phyloP scores from a whole-genome alignment of 169 alveolate species.

The Plasmodium berghei region DNA sequence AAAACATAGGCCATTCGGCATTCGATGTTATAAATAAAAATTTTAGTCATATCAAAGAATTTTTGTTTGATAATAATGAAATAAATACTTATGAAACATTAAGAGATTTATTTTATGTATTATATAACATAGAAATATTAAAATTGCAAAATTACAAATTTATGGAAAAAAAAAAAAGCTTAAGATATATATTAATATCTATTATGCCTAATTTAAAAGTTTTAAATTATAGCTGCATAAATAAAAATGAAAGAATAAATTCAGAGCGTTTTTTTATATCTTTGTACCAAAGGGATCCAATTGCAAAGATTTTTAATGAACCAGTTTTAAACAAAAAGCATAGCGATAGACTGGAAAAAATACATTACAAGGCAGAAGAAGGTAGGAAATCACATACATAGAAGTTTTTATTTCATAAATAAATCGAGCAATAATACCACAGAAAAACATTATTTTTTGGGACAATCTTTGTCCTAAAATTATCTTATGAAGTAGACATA shows the following conservation, averaged over 20 bases:
- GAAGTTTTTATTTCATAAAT: neutral
- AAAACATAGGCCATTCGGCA: too few relatives aligned
- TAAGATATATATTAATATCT: conserved; percentile 61
- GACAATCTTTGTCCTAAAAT: neutral
- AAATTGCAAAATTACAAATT: conserved; percentile 43
- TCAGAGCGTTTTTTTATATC: conserved; percentile 74
- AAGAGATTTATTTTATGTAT: conserved; percentile 58
- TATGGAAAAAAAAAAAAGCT: conserved; percentile 21
- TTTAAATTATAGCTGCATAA: conserved; percentile 45
- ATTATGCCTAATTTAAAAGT: conserved; percentile 49
- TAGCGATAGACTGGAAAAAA: conserved; percentile 34
- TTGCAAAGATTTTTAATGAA: conserved; percentile 50
- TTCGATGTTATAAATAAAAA: conserved; percentile 30
- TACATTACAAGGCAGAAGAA: conserved; percentile 53
- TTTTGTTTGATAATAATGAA: conserved; percentile 56
- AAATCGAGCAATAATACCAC: too few relatives aligned
- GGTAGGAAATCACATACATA: conserved; percentile 10
- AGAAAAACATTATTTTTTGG: too few relatives aligned
- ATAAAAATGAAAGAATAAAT: conserved; percentile 56
- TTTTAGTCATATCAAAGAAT: conserved; percentile 62
- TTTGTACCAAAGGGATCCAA: conserved; percentile 31
- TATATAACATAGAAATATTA: conserved; percentile 62
- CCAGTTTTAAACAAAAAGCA: conserved; percentile 37
- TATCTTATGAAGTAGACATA: too few relatives aligned
- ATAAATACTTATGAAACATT: conserved; percentile 53